Evolutionary conservation across 2,329 filamentous ascomycete genomes (phyloP), one percentile per base, ranked within the genome.

Genomic region (Xylariaceae sp.): DNA sequence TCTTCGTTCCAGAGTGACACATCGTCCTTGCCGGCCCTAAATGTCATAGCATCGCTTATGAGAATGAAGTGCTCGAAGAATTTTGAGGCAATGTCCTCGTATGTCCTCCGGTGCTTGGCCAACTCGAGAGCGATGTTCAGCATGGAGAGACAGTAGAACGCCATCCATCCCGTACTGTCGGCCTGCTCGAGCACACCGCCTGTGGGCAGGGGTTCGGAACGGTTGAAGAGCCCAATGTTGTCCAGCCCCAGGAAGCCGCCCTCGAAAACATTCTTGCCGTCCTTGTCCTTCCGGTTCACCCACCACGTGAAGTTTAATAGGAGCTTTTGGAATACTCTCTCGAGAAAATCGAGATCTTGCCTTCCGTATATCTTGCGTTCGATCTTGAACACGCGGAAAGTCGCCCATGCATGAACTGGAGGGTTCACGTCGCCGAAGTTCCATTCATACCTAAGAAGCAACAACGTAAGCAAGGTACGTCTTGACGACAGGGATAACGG

Each of bases 61-160:
- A 96, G 86, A 67, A 97, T 89, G 73, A 97, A 97, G 68, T 97
- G 94, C 75, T 97, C 94, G 66, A 97, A 97, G 77, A 97, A 97
- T 73, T 97, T 97, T 49, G 91, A 95, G 1, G 92, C 91, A 75
- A 97, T 88, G 67, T 97, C 92, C 76, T 97, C 92, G 71, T 97
- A 97, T 54, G 87, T 96, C 41, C 91, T 86, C 45, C 94, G 86
- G 70, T 96, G 90, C 75, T 97, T 97, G 56, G 92, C 91, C 62
- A 97, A 80, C 74, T 97, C 94, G 9, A 97, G 80, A 11, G 91
- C 86, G 67, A 97, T 97, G 73, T 97, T 97, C 67, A 97, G 80
- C 92, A 97, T 97, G 74, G 85, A 91, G 59, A 97, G 75, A 67
- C 88, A 96, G 76, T 95, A 97, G 72, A 97, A 97, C 7, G 89